phyloP scores from a whole-genome alignment of 2,329 filamentous ascomycete species.

The Calonectria pauciramosa region DNA sequence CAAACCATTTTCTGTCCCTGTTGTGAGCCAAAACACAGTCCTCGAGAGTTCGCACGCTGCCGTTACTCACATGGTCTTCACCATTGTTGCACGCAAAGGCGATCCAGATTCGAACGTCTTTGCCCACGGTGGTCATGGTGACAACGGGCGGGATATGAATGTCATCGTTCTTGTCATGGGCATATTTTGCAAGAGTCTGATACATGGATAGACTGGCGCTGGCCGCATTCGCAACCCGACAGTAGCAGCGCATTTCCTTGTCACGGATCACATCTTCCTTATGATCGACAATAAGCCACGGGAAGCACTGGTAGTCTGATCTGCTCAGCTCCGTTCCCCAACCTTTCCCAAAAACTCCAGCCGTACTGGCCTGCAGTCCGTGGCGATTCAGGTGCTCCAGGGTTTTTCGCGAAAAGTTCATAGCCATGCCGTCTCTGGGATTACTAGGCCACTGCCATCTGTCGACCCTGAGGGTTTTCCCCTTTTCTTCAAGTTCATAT shows the following conservation, averaged over 20 bases:
- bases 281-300: slow-evolving; percentile 37
- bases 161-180: slow-evolving; percentile 12
- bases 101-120: slow-evolving; percentile 33
- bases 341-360: slow-evolving; percentile 19
- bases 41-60: neutral
- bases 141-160: slow-evolving; percentile 31
- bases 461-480: slow-evolving; percentile 5
- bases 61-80: slow-evolving; percentile 18
- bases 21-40: neutral
- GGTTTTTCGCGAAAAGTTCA: slow-evolving; percentile 31
- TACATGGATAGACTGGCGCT: slow-evolving; percentile 30
- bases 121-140: slow-evolving; percentile 27
- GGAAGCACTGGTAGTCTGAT: slow-evolving; percentile 32
- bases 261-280: slow-evolving; percentile 23
- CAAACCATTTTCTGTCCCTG: slow-evolving; percentile 29
- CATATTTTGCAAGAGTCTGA: slow-evolving; percentile 19
- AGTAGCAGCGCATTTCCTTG: slow-evolving; percentile 21
- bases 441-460: slow-evolving; percentile 23
- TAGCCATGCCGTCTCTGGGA: slow-evolving; percentile 25
- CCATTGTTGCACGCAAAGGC: slow-evolving; percentile 18
- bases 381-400: slow-evolving; percentile 27
- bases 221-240: slow-evolving; percentile 27
- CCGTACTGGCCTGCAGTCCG: slow-evolving; percentile 26
- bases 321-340: slow-evolving; percentile 6
- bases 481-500: slow-evolving; percentile 23